A percentile compares a stretch with the other conserved stretches of the same genome.
Conservation (phyloP, 768 basidiomycete genomes). For the Asterophora parasitica region DNA sequence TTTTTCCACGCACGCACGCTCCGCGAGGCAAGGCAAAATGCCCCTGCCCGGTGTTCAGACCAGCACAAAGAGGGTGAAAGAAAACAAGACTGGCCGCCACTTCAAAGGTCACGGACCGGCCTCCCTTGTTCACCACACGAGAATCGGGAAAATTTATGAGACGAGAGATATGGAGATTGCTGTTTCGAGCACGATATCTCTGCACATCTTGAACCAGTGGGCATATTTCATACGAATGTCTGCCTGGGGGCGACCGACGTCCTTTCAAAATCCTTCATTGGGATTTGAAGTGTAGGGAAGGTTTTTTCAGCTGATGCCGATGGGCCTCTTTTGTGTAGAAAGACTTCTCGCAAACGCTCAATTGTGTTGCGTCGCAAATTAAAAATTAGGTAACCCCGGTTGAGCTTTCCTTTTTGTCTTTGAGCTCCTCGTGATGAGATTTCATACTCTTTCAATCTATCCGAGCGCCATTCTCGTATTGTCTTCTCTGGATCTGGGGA, state of each 20-base stretch:
- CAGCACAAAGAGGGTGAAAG: not conserved
- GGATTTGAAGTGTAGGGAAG: slow-evolving; percentile 6
- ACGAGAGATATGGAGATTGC: not conserved
- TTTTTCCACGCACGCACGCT: slow-evolving; percentile 5
- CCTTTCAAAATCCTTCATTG: slow-evolving; percentile 9
- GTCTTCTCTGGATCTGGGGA: slow-evolving; percentile 17
- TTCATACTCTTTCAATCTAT: slow-evolving; percentile 9
- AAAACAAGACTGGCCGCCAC: too few species aligned
- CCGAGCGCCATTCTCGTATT: slow-evolving; percentile 19
- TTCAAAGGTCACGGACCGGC: too few species aligned
- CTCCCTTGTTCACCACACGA: too few species aligned
- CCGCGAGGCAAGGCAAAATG: too few species aligned
- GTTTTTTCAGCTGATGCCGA: slow-evolving; percentile 9
- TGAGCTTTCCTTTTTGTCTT: slow-evolving; percentile 20
- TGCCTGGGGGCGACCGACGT: too few species aligned
- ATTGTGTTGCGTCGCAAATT: slow-evolving; percentile 19
- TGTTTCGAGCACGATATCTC: not conserved
- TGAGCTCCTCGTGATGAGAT: slow-evolving; percentile 17
- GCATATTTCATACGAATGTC: too few species aligned
- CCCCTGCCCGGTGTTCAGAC: not conserved
- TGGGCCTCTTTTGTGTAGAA: slow-evolving; percentile 15
- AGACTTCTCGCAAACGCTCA: slow-evolving; percentile 8
- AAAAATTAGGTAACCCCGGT: slow-evolving; percentile 16
- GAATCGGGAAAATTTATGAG: too few species aligned
- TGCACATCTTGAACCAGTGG: too few species aligned